Conservation (phyloP, 1,284 basidiomycete species). For the Cutaneotrichosporon cutaneum region DNA sequence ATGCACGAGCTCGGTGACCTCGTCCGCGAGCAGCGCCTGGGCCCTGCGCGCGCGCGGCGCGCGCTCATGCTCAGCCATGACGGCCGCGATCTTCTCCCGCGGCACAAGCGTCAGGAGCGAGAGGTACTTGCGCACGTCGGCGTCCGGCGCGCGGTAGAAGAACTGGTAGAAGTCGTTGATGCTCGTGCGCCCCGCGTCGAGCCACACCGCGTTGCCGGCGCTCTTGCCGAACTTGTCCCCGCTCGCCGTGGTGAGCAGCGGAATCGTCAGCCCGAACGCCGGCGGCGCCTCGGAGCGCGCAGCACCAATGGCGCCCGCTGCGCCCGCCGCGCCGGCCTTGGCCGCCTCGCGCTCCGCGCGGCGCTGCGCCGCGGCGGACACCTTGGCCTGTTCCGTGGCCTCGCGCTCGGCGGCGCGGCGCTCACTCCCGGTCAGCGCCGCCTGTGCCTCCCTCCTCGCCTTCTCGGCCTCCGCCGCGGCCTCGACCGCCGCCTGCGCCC, state of each 20-base stretch:
- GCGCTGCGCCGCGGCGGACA: constrained; percentile 18
- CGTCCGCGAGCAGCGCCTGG: constrained; percentile 76
- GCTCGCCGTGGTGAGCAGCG: constrained; percentile 80
- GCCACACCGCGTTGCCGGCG: constrained; percentile 92
- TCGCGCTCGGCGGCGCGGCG: constrained; percentile 7
- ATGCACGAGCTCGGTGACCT: constrained; percentile 86
- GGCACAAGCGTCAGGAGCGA: constrained; percentile 80
- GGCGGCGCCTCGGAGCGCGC: constrained; percentile 37
- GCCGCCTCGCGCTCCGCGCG: constrained; percentile 12
- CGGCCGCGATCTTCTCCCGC: constrained; percentile 59
- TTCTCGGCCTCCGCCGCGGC: constrained; percentile 21
- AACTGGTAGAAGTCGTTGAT: constrained; percentile 93
- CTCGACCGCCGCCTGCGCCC: constrained; percentile 27
- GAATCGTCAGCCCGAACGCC: constrained; percentile 87
- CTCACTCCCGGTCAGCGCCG: constrained; percentile 17
- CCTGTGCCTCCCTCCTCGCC: constrained; percentile 26
- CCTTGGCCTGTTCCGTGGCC: not conserved
- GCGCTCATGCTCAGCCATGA: constrained; percentile 63
- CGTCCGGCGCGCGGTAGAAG: constrained; percentile 78
- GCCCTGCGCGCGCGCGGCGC: constrained; percentile 65
- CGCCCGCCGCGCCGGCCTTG: not conserved
- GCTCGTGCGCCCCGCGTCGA: constrained; percentile 71
- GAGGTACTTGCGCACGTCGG: constrained; percentile 77
- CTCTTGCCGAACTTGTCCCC: constrained; percentile 98
- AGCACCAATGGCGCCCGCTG: constrained; percentile 20